Conservation (phyloP, 352 stramenopile species). For the Pythium brachiatum region DNA sequence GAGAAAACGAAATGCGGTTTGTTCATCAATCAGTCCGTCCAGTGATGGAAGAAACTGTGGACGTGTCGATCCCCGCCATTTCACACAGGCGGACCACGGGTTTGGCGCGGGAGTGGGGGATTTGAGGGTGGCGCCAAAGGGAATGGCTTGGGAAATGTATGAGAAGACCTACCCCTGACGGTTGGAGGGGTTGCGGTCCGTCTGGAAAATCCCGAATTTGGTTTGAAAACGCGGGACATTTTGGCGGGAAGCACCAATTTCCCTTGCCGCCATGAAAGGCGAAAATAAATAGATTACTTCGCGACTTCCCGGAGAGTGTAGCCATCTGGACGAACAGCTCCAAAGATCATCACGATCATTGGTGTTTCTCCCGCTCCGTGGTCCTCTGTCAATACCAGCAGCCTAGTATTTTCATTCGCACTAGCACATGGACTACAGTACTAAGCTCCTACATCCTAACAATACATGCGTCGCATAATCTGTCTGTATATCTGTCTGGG, state of each 20-base stretch:
- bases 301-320: not conserved
- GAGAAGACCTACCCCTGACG: constrained; percentile 21
- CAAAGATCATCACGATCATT: too few species aligned
- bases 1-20: not conserved
- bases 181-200: constrained; percentile 15
- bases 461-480: not conserved
- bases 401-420: not conserved
- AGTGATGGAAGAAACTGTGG: not conserved
- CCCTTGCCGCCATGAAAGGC: not conserved
- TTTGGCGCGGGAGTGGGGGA: constrained; percentile 2
- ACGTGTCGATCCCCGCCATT: constrained; percentile 27
- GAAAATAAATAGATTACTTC: constrained; percentile 12
- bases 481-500: too few species aligned
- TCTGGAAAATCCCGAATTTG: constrained; percentile 18
- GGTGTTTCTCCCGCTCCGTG: not conserved
- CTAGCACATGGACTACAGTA: not conserved
- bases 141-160: constrained; percentile 24
- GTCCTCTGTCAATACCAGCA: not conserved
- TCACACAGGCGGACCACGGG: not conserved
- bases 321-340: too few species aligned
- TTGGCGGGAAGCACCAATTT: constrained; percentile 24
- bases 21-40: not conserved
- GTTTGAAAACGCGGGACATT: constrained; percentile 23
- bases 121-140: constrained; percentile 10
- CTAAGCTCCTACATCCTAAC: not conserved